Evolutionary conservation across 352 stramenopile genomes (phyloP).

Genomic region (Phytopythium delawarense): DNA sequence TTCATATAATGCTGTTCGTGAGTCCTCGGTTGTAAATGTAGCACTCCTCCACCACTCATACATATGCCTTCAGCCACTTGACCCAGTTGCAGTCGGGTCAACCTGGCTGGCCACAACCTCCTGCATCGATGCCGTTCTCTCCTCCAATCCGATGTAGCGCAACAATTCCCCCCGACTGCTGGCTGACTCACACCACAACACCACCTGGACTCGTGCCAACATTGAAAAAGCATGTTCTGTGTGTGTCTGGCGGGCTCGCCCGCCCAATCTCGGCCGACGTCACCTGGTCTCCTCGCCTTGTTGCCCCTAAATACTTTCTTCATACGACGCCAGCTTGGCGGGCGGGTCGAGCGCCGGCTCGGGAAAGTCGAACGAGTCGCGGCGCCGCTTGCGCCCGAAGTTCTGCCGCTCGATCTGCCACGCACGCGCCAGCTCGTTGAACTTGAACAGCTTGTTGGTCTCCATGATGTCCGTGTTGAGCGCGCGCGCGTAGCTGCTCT

Average conservation of each 20-base stretch:
- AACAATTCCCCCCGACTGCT: too few relatives aligned
- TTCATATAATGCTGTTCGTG: too few relatives aligned
- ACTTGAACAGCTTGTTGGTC: constrained; percentile 76
- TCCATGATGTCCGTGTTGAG: constrained; percentile 54
- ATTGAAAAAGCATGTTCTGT: not conserved
- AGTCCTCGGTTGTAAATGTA: too few relatives aligned
- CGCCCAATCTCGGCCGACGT: too few relatives aligned
- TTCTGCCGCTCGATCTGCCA: constrained; percentile 80
- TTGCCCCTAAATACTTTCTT: constrained; percentile 83
- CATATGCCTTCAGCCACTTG: too few relatives aligned
- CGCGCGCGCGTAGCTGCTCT: constrained; percentile 51
- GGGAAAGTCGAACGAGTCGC: constrained; percentile 75
- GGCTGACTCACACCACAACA: too few relatives aligned
- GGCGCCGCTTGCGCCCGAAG: constrained; percentile 68
- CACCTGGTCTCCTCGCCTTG: not conserved
- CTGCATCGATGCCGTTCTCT: too few relatives aligned
- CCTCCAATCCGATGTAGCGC: too few relatives aligned
- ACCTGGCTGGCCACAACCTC: too few relatives aligned
- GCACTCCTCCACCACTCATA: too few relatives aligned
- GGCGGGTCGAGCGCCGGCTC: constrained; percentile 52
- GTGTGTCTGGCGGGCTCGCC: not conserved
- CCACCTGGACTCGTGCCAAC: not conserved
- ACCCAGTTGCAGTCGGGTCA: too few relatives aligned
- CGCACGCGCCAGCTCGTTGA: constrained; percentile 59
- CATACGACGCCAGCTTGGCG: constrained; percentile 66